phyloP scores from a whole-genome alignment of 345 rosid genomes.

The Pugionium dolabratum region DNA sequence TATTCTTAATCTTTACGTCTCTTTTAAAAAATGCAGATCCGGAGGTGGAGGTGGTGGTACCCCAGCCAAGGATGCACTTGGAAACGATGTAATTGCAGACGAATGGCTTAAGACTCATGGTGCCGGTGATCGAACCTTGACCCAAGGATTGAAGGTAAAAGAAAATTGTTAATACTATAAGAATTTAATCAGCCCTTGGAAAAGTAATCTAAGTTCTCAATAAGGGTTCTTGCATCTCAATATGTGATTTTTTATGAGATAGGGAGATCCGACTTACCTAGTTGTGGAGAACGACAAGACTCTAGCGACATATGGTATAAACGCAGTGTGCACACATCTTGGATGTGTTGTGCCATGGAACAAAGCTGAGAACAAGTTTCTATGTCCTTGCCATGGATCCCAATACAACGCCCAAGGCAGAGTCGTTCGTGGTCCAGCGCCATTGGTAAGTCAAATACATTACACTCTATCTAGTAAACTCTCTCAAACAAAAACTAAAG shows the following conservation, averaged over 20 bases:
- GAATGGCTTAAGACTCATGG: conserved; percentile 89
- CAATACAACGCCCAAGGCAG: conserved; percentile 94
- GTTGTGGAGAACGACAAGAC: conserved; percentile 88
- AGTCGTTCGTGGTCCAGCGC: conserved; percentile 98
- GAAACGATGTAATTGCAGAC: conserved; percentile 66
- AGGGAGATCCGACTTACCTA: conserved; percentile 99
- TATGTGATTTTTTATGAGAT: not conserved
- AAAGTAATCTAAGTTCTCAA: not conserved
- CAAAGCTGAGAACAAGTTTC: conserved; percentile 84
- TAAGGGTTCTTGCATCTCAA: not conserved
- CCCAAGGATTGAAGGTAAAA: conserved; percentile 83
- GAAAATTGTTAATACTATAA: not conserved
- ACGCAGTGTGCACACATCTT: conserved; percentile 90
- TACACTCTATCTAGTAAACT: too few species aligned
- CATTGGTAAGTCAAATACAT: conserved; percentile 62
- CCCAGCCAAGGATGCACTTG: conserved; percentile 87
- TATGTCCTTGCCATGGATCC: conserved; percentile 98
- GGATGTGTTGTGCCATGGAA: conserved; percentile 97
- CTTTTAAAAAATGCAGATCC: conserved; percentile 41
- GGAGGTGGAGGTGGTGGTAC: conserved; percentile 68
- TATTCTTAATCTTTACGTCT: not conserved
- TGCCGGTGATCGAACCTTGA: conserved; percentile 82
- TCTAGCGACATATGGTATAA: conserved; percentile 79
- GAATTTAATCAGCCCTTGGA: not conserved
- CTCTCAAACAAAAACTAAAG: not conserved